Conservation (phyloP, 495 filamentous ascomycete genomes). For the Lophiostoma macrostomum region DNA sequence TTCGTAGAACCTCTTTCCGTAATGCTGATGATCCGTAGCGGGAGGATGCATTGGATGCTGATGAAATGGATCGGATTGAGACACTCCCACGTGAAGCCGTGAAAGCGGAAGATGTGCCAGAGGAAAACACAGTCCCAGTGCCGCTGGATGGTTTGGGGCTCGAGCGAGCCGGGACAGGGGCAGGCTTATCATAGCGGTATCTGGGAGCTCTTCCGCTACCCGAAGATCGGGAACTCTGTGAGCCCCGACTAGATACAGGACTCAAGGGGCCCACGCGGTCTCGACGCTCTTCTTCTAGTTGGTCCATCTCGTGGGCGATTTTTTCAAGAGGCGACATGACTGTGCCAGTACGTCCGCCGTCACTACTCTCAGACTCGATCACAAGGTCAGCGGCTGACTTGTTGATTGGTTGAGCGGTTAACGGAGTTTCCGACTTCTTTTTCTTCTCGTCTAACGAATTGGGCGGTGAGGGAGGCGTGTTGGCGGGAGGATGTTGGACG, state of each 20-base stretch:
- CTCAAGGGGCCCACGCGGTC: conserved; percentile 46
- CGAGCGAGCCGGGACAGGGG: no score
- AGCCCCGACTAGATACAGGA: conserved; percentile 41
- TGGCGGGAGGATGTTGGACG: conserved; percentile 75
- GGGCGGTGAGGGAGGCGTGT: conserved; percentile 73
- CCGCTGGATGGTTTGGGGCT: conserved; percentile 38
- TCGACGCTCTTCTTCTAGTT: conserved; percentile 51
- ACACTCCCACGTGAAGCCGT: conserved; percentile 52
- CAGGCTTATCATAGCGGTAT: conserved; percentile 61
- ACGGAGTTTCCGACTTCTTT: conserved; percentile 40
- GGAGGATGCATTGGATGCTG: conserved; percentile 63
- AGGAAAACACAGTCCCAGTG: conserved; percentile 59
- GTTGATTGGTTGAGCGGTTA: conserved; percentile 13
- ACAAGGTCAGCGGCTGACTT: conserved; percentile 37
- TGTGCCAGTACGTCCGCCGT: conserved; percentile 50
- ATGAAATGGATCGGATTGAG: conserved; percentile 64
- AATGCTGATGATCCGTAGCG: conserved; percentile 65
- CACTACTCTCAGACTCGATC: conserved; percentile 62
- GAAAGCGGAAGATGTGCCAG: conserved; percentile 54
- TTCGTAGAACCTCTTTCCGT: conserved; percentile 73
- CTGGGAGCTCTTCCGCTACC: conserved; percentile 29
- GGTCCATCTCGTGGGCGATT: conserved; percentile 59
- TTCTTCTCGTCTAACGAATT: conserved; percentile 64
- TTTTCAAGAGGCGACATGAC: conserved; percentile 62
- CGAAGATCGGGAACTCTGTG: conserved; percentile 48